Conservation (phyloP, 1,139 yeast genomes). For the Candida neerlandica region DNA sequence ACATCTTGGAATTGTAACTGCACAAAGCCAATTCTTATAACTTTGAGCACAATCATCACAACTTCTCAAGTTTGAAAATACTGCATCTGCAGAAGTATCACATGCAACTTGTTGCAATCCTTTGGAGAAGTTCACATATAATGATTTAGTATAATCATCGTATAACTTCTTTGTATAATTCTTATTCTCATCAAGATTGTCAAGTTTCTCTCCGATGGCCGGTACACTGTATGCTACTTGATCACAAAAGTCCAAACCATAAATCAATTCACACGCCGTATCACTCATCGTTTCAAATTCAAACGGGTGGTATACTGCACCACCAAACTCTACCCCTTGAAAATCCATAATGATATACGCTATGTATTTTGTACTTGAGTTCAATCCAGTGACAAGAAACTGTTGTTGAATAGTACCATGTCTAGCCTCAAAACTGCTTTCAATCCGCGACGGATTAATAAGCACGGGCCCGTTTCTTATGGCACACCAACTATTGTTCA, state of each 20-base stretch:
- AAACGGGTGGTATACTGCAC: conserved; percentile 63
- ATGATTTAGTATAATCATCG: conserved; percentile 59
- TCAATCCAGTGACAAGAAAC: conserved; percentile 63
- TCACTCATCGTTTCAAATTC: conserved; percentile 60
- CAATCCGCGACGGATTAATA: conserved; percentile 21
- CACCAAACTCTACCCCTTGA: conserved; percentile 52
- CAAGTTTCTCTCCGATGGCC: conserved; percentile 35
- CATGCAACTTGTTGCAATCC: conserved; percentile 81
- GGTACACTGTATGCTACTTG: conserved; percentile 92
- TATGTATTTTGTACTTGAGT: conserved; percentile 61
- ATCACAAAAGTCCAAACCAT: conserved; percentile 73
- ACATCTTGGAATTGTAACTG: conserved; percentile 90
- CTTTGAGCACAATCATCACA: conserved; percentile 74
- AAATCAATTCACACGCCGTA: conserved; percentile 71
- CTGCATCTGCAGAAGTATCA: conserved; percentile 66
- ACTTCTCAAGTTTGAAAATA: conserved; percentile 70
- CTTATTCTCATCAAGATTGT: conserved; percentile 15
- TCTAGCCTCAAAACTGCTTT: conserved; percentile 49
- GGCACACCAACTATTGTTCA: conserved; percentile 76
- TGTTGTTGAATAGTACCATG: conserved; percentile 58
- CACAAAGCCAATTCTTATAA: conserved; percentile 88
- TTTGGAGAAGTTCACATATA: conserved; percentile 68
- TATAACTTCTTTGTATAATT: conserved; percentile 43
- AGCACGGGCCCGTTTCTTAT: conserved; percentile 52
- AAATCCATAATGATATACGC: conserved; percentile 66